These are phyloP conservation scores for Tympanopsis confertula DNA, from an alignment of 2,329 filamentous ascomycete species.

Conservation along the genomic window DNA sequence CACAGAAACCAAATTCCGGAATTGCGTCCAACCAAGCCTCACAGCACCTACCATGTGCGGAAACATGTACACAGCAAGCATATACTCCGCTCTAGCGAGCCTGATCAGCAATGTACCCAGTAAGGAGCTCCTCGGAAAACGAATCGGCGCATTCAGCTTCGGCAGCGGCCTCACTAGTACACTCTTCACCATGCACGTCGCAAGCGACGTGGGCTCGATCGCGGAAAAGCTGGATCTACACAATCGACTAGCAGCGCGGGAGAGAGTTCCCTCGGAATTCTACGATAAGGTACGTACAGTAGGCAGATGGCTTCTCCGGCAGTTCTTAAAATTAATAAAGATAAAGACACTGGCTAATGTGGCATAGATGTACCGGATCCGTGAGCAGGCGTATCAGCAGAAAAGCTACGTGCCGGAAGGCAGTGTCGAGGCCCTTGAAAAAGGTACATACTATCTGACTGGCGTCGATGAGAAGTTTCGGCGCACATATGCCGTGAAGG, in stretches of 20 bases:
- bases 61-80: conserved; percentile 41
- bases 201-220: conserved; percentile 30
- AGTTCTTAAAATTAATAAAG: too few relatives aligned
- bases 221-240: conserved; percentile 32
- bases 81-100: conserved; percentile 34
- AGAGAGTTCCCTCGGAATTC: conserved; percentile 29
- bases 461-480: conserved; percentile 43
- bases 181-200: conserved; percentile 34
- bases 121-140: conserved; percentile 32
- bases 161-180: conserved; percentile 36
- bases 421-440: conserved; percentile 25
- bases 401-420: conserved; percentile 37
- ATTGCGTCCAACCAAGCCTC: conserved; percentile 34
- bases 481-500: conserved; percentile 38
- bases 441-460: conserved; percentile 37
- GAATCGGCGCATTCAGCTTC: conserved; percentile 37
- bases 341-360: too few relatives aligned
- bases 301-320: too few relatives aligned
- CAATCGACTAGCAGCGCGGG: conserved; percentile 27
- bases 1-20: conserved; percentile 35
- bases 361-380: conserved; percentile 37
- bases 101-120: conserved; percentile 30
- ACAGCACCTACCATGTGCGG: conserved; percentile 37
- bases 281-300: conserved; percentile 34
- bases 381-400: conserved; percentile 39